A percentile compares a stretch with the other conserved stretches of the same genome.
These are phyloP conservation scores for Collybia mongolica DNA, from an alignment of 768 basidiomycete species.

Conservation along the genomic window DNA sequence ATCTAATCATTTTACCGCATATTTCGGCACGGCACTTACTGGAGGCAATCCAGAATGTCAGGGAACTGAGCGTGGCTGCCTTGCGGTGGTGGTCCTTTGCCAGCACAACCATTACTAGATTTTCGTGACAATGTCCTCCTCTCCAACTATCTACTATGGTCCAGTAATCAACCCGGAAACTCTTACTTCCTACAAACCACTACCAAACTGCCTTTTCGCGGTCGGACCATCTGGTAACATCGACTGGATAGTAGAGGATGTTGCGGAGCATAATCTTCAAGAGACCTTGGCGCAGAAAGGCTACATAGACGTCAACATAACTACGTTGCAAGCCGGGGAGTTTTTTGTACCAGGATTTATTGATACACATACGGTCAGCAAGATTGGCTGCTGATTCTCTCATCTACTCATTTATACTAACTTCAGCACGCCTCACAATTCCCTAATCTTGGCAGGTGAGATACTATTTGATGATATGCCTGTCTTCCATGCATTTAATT, in stretches of 20 bases:
- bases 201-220: constrained; percentile 54
- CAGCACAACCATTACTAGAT: no score
- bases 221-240: constrained; percentile 52
- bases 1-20: no score
- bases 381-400: background rate
- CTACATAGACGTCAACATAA: constrained; percentile 38
- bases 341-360: constrained; percentile 88
- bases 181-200: constrained; percentile 39
- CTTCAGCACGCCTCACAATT: constrained; percentile 78
- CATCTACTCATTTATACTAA: background rate
- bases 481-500: background rate
- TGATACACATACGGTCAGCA: constrained; percentile 86
- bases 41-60: background rate
- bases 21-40: background rate
- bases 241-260: constrained; percentile 68
- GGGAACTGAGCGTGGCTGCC: background rate
- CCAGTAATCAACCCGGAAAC: constrained; percentile 54
- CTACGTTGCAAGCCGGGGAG: constrained; percentile 46
- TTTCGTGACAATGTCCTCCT: constrained; percentile 6
- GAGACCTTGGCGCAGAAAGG: constrained; percentile 53
- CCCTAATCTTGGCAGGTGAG: constrained; percentile 66
- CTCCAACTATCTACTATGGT: constrained; percentile 41
- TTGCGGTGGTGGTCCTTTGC: background rate
- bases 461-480: constrained; percentile 5
- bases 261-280: constrained; percentile 44